Evolutionary conservation across 1,284 basidiomycete species (phyloP), one percentile per base, ranked within the genome.

Genomic region (Ustilago esculenta): DNA sequence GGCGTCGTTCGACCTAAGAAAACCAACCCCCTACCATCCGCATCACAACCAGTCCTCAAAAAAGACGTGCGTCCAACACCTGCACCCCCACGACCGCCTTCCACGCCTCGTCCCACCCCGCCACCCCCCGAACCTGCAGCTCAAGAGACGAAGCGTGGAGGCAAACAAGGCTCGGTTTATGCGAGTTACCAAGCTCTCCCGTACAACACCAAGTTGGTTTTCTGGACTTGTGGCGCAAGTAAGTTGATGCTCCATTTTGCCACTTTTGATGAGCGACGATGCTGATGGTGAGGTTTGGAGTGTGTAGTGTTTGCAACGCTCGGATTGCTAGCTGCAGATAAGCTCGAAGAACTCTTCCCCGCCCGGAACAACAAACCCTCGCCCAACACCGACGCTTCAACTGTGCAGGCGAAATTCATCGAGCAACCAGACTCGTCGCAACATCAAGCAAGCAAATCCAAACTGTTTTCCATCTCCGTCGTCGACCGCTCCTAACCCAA

Each of bases 281-380:
- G n/a, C n/a, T n/a, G n/a, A n/a, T n/a, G n/a, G n/a, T n/a, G n/a
- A n/a, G 8, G 11, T 12, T 2, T 29, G 4, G 5, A 4, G 9
- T 6, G 3, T 20, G 10, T 25, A 64, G 67, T 36, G 10, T 59
- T 70, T 33, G 67, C 67, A 2, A 36, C 32, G 9, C 9, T 64
- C 1, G 60, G 67, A 4, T 24, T 64, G 4, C 24, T 71, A 14
- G 54, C 37, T n/a, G 61, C 68, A 0, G 68, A 71, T 14, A 57
- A 56, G 17, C 33, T 71, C 8, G 61, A 71, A 30, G 53, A 70
- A 21, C 41, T 60, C 18, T 70, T 60, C 44, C 67, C 67, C 8
- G 60, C 60, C 3, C 44, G 60, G 5, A 71, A 71, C 54, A 44
- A 66, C 30, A 24, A 30, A 14, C 15, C 52, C 32, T n/a, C n/a